Conservation (phyloP, 2,329 filamentous ascomycete genomes). For the Cryphonectria parasitica region DNA sequence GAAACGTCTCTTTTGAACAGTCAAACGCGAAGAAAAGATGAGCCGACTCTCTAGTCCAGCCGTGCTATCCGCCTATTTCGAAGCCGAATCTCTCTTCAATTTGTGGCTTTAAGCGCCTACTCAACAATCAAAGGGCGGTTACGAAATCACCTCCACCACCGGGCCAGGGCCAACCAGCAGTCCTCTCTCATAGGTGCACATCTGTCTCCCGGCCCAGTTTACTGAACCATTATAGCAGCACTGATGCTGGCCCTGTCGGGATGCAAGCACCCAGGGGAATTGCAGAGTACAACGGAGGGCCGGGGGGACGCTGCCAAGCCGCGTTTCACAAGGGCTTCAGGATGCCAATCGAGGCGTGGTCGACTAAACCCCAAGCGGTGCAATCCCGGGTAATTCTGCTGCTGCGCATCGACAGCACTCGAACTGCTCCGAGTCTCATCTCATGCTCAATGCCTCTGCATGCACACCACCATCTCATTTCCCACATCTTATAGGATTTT, state of each 20-base stretch:
- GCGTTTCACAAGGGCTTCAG: slow-evolving; percentile 39
- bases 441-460: slow-evolving; percentile 21
- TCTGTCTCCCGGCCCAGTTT: slow-evolving; percentile 12
- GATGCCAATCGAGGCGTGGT: slow-evolving; percentile 29
- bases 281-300: background rate
- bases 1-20: slow-evolving; percentile 4
- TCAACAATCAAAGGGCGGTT: slow-evolving; percentile 21
- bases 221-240: slow-evolving; percentile 11
- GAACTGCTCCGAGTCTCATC: slow-evolving; percentile 12
- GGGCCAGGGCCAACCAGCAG: slow-evolving; percentile 7
- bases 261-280: background rate
- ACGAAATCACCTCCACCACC: slow-evolving; percentile 14
- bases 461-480: slow-evolving; percentile 10
- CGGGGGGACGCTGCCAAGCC: slow-evolving; percentile 25
- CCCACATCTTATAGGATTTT: slow-evolving; percentile 22
- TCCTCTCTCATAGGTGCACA: slow-evolving; percentile 18
- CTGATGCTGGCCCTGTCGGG: slow-evolving; percentile 10
- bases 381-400: slow-evolving; percentile 20
- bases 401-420: slow-evolving; percentile 24
- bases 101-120: slow-evolving; percentile 16
- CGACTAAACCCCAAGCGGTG: slow-evolving; percentile 17
- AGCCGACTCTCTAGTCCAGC: slow-evolving; percentile 25
- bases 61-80: slow-evolving; percentile 12
- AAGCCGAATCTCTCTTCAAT: background rate
- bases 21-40: slow-evolving; percentile 21